Conservation (phyloP, 768 basidiomycete genomes). For the Xerocomellus chrysenteron region DNA sequence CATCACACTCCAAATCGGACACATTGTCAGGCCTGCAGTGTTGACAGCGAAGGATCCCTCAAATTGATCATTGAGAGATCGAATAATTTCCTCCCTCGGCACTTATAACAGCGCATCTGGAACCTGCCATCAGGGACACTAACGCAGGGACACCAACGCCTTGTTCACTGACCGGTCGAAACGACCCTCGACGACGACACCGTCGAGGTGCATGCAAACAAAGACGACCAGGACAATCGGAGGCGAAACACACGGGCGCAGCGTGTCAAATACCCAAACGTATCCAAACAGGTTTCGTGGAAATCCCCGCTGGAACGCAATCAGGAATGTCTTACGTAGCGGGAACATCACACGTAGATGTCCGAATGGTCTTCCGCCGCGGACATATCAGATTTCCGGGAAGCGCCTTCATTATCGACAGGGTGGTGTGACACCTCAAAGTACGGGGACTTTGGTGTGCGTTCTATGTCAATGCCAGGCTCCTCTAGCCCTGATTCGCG, state of each 20-base stretch:
- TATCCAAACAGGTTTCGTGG: slow-evolving; percentile 3
- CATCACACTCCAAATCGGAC: not conserved
- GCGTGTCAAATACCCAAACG: not conserved
- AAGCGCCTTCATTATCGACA: not conserved
- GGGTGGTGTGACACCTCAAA: not conserved
- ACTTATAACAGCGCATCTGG: not conserved
- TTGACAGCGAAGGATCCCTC: not conserved
- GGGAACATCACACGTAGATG: not conserved
- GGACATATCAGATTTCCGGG: slow-evolving; percentile 1
- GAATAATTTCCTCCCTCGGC: not conserved
- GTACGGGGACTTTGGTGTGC: not conserved
- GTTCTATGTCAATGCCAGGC: not conserved
- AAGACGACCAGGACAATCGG: not conserved
- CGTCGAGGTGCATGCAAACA: not conserved
- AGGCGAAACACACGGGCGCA: not conserved
- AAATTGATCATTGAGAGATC: not conserved
- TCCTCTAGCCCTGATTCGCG: slow-evolving; percentile 3
- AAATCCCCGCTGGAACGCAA: not conserved
- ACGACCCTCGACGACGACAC: not conserved
- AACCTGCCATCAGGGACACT: not conserved
- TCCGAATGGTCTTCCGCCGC: not conserved
- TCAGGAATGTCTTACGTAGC: not conserved
- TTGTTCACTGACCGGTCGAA: not conserved
- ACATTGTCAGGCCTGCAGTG: not conserved
- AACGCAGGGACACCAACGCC: not conserved